Conservation (phyloP, 73 alveolate species). For the Paramecium biaurelia region DNA sequence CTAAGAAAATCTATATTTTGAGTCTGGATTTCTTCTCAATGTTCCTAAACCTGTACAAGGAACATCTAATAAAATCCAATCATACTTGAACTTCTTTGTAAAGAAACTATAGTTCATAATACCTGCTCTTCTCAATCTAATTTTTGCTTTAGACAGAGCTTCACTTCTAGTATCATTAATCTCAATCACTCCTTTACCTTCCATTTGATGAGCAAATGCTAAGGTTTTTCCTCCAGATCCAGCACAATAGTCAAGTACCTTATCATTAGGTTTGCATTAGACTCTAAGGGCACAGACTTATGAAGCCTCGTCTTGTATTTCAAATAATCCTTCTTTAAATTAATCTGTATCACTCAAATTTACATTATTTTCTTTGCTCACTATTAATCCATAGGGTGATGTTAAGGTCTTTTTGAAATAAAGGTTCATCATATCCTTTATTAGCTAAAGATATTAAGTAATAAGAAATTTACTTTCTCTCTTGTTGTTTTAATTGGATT, state of each 20-base stretch:
- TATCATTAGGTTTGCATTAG: conserved; percentile 77
- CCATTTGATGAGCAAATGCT: conserved; percentile 68
- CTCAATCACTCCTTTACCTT: conserved; percentile 58
- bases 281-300: conserved; percentile 80
- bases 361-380: conserved; percentile 64
- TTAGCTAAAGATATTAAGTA: conserved; percentile 37
- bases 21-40: conserved; percentile 85
- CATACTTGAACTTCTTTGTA: conserved; percentile 71
- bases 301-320: conserved; percentile 82
- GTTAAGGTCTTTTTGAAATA: conserved; percentile 64
- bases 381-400: conserved; percentile 74
- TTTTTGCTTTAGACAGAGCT: conserved; percentile 72
- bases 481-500: conserved; percentile 79
- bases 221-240: conserved; percentile 77
- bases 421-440: conserved; percentile 52
- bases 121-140: conserved; percentile 80
- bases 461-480: conserved; percentile 55
- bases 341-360: conserved; percentile 71
- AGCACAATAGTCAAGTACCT: conserved; percentile 80
- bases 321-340: conserved; percentile 76
- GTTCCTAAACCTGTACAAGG: conserved; percentile 87
- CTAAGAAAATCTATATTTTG: conserved; percentile 76
- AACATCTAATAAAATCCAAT: conserved; percentile 86
- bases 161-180: conserved; percentile 65
- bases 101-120: conserved; percentile 63